Evolutionary conservation across 148 eudicot genomes (phyloP), one percentile per base, ranked within the genome.

Genomic region (Cornus florida): DNA sequence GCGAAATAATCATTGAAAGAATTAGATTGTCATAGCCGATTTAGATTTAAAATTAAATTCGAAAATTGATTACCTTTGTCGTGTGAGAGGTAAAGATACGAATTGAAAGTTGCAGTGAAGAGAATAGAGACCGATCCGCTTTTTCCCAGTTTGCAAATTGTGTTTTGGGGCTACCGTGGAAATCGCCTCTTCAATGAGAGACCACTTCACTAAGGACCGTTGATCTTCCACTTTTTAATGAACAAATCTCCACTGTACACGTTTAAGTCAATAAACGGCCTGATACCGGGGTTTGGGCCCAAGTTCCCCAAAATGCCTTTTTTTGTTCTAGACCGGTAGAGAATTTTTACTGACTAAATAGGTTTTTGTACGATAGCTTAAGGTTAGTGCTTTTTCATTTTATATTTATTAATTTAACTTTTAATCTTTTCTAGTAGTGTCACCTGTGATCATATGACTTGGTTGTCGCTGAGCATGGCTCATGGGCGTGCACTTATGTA

Each of bases 181-280:
- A 59, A 22, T 57, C 75, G 70, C 74, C 16, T 80, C 20, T 74
- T 75, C 46, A 56, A 75, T 16, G 74, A 72, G 14, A 22, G 9
- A 10, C 2, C 7, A 64, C 20, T 19, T 20, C 7, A 64, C 19
- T 1, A 2, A 19, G 2, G 43, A 41, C 78, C 74, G 69, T 75
- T 66, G 77, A 79, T 79, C 62, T 43, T 43, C 76, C 71, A 20
- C 48, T 0, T 31, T 41, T 71, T 24, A n/a, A 13, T 38, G 33
- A 60, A 41, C 75, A 43, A 24, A 79, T 79, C 81, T 28, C 1
- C 16, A 66, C 71, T 70, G 59, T 76, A 22, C 71, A 76, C 59
- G 39, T 24, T 62, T 24, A 8, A 16, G 35, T 3, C 35, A 64
- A 11, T 10, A 14, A 1, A 65, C 59, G 70, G 53, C 59, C 20